Percentiles rank a stretch among this genome's conserved stretches.
Conservation (phyloP, 2,329 filamentous ascomycete species). For the Xylariaceae sp. region DNA sequence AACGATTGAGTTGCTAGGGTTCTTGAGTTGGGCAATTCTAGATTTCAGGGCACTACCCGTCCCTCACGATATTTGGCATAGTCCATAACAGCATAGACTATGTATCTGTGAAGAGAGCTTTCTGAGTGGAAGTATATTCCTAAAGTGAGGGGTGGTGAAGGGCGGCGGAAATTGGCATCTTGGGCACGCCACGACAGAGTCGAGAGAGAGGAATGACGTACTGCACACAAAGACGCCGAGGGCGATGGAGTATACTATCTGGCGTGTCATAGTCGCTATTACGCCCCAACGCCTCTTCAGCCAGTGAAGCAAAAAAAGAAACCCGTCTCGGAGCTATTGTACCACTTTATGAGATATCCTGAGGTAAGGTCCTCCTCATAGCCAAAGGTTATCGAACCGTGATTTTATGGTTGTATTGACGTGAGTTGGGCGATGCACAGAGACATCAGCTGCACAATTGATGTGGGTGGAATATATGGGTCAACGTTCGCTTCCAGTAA, state of each 20-base stretch:
- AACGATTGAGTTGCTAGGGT: not conserved
- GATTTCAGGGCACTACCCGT: too few species aligned
- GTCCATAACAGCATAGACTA: too few species aligned
- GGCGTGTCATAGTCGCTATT: conserved; percentile 47
- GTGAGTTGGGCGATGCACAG: not conserved
- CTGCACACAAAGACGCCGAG: conserved; percentile 50
- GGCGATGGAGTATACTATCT: conserved; percentile 48
- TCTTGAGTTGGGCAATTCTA: too few species aligned
- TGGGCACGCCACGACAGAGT: too few species aligned
- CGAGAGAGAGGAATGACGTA: conserved; percentile 41
- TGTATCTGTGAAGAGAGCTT: too few species aligned
- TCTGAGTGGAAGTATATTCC: not conserved
- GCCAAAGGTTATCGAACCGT: not conserved
- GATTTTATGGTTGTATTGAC: conserved; percentile 3
- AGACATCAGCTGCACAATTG: conserved; percentile 20
- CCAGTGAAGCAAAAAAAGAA: conserved; percentile 9
- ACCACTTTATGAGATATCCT: not conserved
- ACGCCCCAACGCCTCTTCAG: conserved; percentile 12
- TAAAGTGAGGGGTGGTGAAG: not conserved
- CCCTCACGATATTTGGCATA: too few species aligned
- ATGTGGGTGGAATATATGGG: conserved; percentile 5
- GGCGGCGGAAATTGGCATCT: conserved; percentile 6
- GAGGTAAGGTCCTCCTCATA: not conserved
- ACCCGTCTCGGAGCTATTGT: conserved; percentile 1
- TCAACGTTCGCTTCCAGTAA: conserved; percentile 20